Conservation (phyloP, 1,284 basidiomycete genomes). For the Trichosporon sp. region DNA sequence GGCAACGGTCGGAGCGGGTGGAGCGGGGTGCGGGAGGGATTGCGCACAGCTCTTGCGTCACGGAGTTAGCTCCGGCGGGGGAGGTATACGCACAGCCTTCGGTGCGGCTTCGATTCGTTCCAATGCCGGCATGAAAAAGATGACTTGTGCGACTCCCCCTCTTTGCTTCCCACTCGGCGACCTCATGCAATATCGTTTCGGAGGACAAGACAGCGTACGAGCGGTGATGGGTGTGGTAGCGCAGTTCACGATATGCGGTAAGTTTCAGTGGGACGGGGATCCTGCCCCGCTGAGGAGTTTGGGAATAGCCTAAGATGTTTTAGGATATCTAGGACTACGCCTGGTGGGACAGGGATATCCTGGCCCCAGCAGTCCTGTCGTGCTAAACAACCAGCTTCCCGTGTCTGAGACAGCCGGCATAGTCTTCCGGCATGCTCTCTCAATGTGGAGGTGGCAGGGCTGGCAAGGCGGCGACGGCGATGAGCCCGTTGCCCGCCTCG, state of each 20-base stretch:
- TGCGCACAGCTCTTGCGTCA: background rate
- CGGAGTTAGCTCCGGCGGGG: background rate
- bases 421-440: background rate
- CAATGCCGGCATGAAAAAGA: background rate
- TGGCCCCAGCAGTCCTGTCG: no score
- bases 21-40: background rate
- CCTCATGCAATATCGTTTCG: no score
- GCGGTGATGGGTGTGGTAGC: no score
- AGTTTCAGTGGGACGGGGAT: no score
- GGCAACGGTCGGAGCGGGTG: no score
- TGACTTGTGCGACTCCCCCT: background rate
- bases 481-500: background rate
- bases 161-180: no score
- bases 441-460: no score
- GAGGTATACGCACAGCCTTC: conserved; percentile 3
- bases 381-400: background rate
- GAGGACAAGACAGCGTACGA: no score
- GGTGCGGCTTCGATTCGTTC: conserved; percentile 1
- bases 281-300: background rate
- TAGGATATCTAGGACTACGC: no score
- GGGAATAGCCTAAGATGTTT: no score
- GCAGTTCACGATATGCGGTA: no score
- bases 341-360: no score
- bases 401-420: background rate
- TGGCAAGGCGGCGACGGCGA: background rate